Evolutionary conservation across 73 alveolate genomes (phyloP).

Genomic region (Uronychia binucleata): DNA sequence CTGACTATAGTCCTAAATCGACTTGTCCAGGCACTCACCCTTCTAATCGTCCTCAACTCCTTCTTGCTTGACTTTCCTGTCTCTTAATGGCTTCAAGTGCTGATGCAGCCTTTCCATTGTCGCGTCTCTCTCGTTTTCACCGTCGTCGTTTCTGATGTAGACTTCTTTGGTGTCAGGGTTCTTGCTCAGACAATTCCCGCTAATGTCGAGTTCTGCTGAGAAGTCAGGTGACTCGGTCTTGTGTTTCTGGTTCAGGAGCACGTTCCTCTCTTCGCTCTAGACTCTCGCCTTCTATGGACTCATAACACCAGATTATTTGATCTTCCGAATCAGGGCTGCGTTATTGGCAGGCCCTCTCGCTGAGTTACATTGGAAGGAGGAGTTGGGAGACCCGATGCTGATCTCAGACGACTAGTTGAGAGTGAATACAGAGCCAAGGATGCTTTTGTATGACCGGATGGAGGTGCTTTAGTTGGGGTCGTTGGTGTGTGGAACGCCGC

Average conservation of each 20-base stretch:
- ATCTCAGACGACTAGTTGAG: background rate
- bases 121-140: background rate
- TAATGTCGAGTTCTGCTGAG: background rate
- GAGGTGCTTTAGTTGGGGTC: background rate
- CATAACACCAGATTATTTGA: background rate
- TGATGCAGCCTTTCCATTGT: background rate
- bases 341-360: background rate
- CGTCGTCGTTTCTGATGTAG: background rate
- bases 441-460: background rate
- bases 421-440: background rate
- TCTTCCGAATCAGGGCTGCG: background rate
- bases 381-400: background rate
- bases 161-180: background rate
- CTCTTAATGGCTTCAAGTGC: background rate
- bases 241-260: too few relatives aligned
- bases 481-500: background rate
- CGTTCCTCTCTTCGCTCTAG: too few relatives aligned
- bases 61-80: background rate
- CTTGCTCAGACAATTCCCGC: background rate
- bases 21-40: too few relatives aligned
- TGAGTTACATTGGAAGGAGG: background rate
- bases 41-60: background rate
- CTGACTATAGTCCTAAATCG: too few relatives aligned
- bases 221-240: too few relatives aligned
- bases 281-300: too few relatives aligned